Percentiles rank a stretch among this genome's conserved stretches.
These are phyloP conservation scores for Cytospora piceicola DNA, from an alignment of 2,329 filamentous ascomycete species.

Conservation along the genomic window DNA sequence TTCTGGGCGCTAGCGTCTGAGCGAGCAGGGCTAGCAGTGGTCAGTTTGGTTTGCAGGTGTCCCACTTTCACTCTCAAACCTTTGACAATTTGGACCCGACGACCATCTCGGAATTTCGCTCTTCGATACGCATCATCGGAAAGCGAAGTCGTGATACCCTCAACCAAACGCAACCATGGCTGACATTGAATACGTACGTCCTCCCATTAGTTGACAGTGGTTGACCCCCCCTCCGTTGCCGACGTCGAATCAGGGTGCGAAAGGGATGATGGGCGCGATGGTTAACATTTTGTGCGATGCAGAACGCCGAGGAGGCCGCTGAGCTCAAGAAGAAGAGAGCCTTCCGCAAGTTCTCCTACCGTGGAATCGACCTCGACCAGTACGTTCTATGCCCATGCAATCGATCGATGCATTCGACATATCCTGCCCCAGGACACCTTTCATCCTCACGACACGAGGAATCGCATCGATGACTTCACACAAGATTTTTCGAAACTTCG, in stretches of 20 bases:
- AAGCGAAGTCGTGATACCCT: slow-evolving; percentile 41
- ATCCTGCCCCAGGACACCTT: slow-evolving; percentile 1
- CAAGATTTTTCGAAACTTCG: background rate
- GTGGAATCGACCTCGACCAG: slow-evolving; percentile 99
- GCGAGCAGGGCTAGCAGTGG: slow-evolving; percentile 5
- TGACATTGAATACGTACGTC: slow-evolving; percentile 54
- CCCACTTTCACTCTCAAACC: slow-evolving; percentile 27
- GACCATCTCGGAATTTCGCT: slow-evolving; percentile 35
- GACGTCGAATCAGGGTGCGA: background rate
- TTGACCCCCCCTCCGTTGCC: background rate
- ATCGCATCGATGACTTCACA: slow-evolving; percentile 1
- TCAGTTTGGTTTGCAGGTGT: slow-evolving; percentile 19
- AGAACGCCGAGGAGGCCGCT: slow-evolving; percentile 98
- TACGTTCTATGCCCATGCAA: slow-evolving; percentile 56
- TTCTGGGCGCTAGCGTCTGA: slow-evolving; percentile 19
- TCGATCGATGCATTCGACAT: background rate
- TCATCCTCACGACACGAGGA: slow-evolving; percentile 1
- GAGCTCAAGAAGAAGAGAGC: slow-evolving; percentile 99
- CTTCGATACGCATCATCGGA: slow-evolving; percentile 44
- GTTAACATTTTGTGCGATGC: slow-evolving; percentile 33
- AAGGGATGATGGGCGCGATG: slow-evolving; percentile 26
- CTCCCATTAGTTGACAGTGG: slow-evolving; percentile 31
- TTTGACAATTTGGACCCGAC: slow-evolving; percentile 19
- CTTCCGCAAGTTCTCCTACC: slow-evolving; percentile 99
- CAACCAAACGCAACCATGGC: slow-evolving; percentile 69